These are phyloP conservation scores for Lactifluus hygrophoroides DNA, from an alignment of 768 basidiomycete genomes.

Conservation along the genomic window DNA sequence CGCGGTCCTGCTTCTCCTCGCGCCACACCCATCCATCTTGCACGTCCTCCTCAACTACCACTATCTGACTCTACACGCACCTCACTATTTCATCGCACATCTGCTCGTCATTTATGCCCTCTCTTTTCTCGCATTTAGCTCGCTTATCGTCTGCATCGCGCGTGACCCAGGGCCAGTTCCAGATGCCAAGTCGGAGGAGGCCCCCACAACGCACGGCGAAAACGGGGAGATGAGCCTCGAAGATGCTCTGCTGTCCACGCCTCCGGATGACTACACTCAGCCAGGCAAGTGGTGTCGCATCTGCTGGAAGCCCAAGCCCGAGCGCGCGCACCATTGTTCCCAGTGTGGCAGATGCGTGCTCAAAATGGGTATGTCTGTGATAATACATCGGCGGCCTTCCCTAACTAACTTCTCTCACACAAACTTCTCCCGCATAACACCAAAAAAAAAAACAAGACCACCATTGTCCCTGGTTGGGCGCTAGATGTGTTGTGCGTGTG, in stretches of 20 bases:
- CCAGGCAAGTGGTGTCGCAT: constrained; percentile 69
- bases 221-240: constrained; percentile 37
- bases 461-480: constrained; percentile 79
- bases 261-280: constrained; percentile 36
- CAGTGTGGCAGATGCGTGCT: constrained; percentile 70
- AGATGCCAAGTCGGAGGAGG: constrained; percentile 7
- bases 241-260: constrained; percentile 50
- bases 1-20: constrained; percentile 48
- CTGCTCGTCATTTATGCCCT: constrained; percentile 53
- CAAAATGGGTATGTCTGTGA: constrained; percentile 61
- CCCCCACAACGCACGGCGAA: constrained; percentile 19
- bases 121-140: constrained; percentile 60
- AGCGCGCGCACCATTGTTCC: constrained; percentile 72
- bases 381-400: neutral
- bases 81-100: constrained; percentile 43
- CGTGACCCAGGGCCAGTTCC: constrained; percentile 67
- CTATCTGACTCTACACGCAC: constrained; percentile 42
- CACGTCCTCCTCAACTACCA: constrained; percentile 62
- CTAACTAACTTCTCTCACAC: no score
- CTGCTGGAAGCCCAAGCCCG: constrained; percentile 75
- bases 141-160: constrained; percentile 61
- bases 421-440: no score
- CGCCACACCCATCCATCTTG: constrained; percentile 68
- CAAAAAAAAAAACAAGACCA: no score
- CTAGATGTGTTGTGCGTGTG: constrained; percentile 60